Percentiles rank a stretch among this genome's conserved stretches.
Conservation (phyloP, 805 yeast species). For the Metschnikowia shivogae region DNA sequence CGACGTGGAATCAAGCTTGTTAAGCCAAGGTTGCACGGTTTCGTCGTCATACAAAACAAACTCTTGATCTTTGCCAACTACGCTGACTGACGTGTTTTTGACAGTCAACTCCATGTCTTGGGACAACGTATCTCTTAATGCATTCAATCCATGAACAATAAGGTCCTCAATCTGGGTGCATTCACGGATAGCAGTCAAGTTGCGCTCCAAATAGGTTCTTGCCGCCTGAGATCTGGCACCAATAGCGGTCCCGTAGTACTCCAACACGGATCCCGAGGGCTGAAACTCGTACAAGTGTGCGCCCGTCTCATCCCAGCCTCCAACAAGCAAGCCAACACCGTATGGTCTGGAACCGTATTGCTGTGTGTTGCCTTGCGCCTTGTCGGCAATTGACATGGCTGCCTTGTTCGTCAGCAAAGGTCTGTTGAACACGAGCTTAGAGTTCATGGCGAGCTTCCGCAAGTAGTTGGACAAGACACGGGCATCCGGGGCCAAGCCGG, state of each 20-base stretch:
- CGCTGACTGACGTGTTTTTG: slow-evolving; percentile 84
- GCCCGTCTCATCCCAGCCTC: slow-evolving; percentile 91
- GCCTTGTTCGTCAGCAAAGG: slow-evolving; percentile 82
- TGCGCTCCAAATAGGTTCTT: slow-evolving; percentile 89
- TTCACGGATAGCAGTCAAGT: slow-evolving; percentile 61
- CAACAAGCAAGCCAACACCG: slow-evolving; percentile 90
- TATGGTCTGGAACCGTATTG: slow-evolving; percentile 95
- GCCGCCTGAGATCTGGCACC: slow-evolving; percentile 99
- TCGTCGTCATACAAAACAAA: slow-evolving; percentile 85
- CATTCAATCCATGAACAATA: slow-evolving; percentile 80
- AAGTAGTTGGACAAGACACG: slow-evolving; percentile 85
- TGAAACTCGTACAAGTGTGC: slow-evolving; percentile 93
- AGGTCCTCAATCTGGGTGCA: slow-evolving; percentile 64
- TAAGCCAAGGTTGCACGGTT: slow-evolving; percentile 78
- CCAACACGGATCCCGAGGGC: slow-evolving; percentile 91
- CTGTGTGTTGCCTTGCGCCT: slow-evolving; percentile 96
- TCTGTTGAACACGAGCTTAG: slow-evolving; percentile 79
- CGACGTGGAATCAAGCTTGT: slow-evolving; percentile 62
- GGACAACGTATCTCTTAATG: slow-evolving; percentile 88
- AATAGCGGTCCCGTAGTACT: slow-evolving; percentile 89
- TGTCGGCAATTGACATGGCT: slow-evolving; percentile 83
- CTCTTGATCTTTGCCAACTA: slow-evolving; percentile 77
- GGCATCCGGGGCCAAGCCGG: slow-evolving; percentile 98
- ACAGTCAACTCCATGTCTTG: slow-evolving; percentile 88
- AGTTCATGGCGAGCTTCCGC: slow-evolving; percentile 87